Evolutionary conservation across 2,329 filamentous ascomycete species (phyloP), one percentile per base, ranked within the genome.

Genomic region (Ophiostoma ips): DNA sequence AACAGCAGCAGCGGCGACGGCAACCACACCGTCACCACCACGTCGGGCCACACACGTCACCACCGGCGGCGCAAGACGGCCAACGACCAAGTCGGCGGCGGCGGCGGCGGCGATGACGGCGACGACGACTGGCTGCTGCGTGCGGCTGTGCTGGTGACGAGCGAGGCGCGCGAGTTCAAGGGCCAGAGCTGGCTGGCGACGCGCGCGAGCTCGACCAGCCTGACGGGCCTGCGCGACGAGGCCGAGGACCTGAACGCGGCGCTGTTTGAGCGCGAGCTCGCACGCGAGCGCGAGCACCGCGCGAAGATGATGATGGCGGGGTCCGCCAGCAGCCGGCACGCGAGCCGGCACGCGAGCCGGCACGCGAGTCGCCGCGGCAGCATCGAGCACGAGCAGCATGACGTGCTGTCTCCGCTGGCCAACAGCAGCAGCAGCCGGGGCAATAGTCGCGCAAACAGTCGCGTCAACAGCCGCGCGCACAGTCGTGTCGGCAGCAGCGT

Each of bases 101-200:
- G 21, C 36, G 12, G 50, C 28, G 8, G 59, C 24, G 24, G 24
- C 24, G 24, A 56, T 40, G 58, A 60, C 34, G 58, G 73, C 41
- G 58, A 60, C 34, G 58, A 73, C 51, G 79, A 83, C 63, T 84
- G 81, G 80, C 65, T 84, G 43, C 67, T 81, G 21, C 72, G 79
- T 30, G 73, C 79, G 1, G 80, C 79, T 44, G 77, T 77, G 7
- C 60, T 81, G 44, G 74, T 84, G 57, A 75, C 75, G 51, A 73
- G 71, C 48, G 77, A 80, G 60, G 70, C 79, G 16, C 69, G 80
- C 51, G 81, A 84, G 60, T 79, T 69, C 58, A 84, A 84, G 63
- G 81, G 81, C 13, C 80, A 84, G 62, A 67, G 74, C 13, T 85
- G 81, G 81, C 71, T 85, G 18, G 68, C 76, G n/a, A 77, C 78